These are phyloP conservation scores for Bondarzewia mesenterica DNA, from an alignment of 1,284 basidiomycete genomes.

Conservation along the genomic window DNA sequence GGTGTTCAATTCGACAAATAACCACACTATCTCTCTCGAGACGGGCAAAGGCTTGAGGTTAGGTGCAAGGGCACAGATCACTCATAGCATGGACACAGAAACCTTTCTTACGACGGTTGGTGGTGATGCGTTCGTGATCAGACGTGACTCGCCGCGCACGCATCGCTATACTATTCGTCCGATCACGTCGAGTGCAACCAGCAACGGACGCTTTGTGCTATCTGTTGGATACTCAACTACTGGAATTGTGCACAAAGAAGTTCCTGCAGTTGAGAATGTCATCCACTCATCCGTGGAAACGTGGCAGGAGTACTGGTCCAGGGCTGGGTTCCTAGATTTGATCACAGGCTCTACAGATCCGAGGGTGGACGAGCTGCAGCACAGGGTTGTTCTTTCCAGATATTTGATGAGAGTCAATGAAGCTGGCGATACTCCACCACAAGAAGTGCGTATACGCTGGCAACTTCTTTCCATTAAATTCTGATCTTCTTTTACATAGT, in stretches of 20 bases:
- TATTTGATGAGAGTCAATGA: conserved; percentile 54
- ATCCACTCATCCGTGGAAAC: conserved; percentile 26
- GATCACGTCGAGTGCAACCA: no score
- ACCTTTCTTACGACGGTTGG: conserved; percentile 37
- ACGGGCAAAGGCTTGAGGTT: conserved; percentile 15
- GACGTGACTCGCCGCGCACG: conserved; percentile 28
- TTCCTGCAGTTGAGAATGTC: conserved; percentile 19
- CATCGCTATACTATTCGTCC: conserved; percentile 39
- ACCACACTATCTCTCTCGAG: conserved; percentile 37
- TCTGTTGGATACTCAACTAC: conserved; percentile 26
- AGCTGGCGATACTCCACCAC: conserved; percentile 46
- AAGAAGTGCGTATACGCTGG: conserved; percentile 43
- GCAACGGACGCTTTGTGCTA: conserved; percentile 1
- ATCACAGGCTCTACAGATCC: conserved; percentile 34
- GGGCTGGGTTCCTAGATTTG: conserved; percentile 45
- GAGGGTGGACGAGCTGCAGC: conserved; percentile 46
- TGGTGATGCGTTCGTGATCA: conserved; percentile 27
- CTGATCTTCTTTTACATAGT: conserved; percentile 24
- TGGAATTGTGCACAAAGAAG: conserved; percentile 15
- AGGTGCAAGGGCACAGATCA: conserved; percentile 28
- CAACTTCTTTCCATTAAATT: background rate
- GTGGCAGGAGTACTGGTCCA: conserved; percentile 43
- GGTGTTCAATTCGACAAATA: conserved; percentile 34
- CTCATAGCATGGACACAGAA: conserved; percentile 32
- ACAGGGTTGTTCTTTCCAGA: conserved; percentile 46